A percentile compares a stretch with the other conserved stretches of the same genome.
phyloP scores from a whole-genome alignment of 768 basidiomycete species.

The Chlorophyllum brunneum region DNA sequence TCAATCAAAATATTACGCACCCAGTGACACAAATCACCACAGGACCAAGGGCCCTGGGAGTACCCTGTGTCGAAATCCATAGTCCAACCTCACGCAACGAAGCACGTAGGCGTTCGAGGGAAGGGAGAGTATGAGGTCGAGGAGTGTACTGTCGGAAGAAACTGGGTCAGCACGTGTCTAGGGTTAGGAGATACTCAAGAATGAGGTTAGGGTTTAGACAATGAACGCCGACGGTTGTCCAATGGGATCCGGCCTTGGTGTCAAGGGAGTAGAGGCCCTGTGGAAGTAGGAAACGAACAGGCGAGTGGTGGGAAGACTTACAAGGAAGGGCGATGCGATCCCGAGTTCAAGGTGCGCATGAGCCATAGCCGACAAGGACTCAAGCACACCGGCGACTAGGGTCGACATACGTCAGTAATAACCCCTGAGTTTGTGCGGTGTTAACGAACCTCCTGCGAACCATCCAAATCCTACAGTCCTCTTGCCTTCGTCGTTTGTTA shows the following conservation, averaged over 20 bases:
- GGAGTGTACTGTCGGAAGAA: conserved; percentile 56
- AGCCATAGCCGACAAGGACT: conserved; percentile 75
- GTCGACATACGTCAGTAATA: conserved; percentile 1
- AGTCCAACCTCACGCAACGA: conserved; percentile 56
- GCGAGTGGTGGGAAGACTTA: conserved; percentile 29
- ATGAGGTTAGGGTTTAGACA: conserved; percentile 6
- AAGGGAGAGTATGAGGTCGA: conserved; percentile 71
- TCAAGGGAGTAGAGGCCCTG: background rate
- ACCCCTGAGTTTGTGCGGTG: background rate
- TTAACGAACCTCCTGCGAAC: conserved; percentile 74
- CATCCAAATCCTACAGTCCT: conserved; percentile 88
- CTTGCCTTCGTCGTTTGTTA: conserved; percentile 59
- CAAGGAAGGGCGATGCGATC: conserved; percentile 79
- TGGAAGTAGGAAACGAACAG: background rate
- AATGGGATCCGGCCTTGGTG: background rate
- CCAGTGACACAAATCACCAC: conserved; percentile 82
- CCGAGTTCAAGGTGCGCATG: conserved; percentile 77
- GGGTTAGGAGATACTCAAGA: conserved; percentile 6
- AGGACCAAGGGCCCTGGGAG: conserved; percentile 65
- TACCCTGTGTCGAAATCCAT: conserved; percentile 51
- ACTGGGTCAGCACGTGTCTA: background rate
- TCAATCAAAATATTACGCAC: conserved; percentile 32
- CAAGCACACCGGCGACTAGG: conserved; percentile 81
- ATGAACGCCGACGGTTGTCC: background rate
- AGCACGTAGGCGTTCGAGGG: conserved; percentile 46